Evolutionary conservation across 768 basidiomycete species (phyloP).

Genomic region (Hygrophoropsis aurantiaca): DNA sequence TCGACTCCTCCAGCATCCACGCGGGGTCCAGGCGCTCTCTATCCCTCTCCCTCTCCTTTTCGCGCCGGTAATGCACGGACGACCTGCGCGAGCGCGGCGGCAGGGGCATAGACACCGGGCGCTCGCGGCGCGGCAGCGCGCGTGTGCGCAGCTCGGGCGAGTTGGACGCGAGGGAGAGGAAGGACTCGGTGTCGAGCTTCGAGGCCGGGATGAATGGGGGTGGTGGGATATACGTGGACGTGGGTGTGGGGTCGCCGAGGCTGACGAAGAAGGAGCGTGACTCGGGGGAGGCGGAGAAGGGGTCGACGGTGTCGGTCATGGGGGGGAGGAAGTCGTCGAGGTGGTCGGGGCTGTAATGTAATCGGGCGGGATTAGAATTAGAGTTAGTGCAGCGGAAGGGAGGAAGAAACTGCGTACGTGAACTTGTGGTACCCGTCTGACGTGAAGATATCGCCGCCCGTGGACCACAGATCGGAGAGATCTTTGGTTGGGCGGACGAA

Average conservation of each 20-base stretch:
- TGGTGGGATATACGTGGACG: no score
- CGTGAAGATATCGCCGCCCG: slow-evolving; percentile 4
- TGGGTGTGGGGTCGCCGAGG: slow-evolving; percentile 29
- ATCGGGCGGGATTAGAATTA: background rate
- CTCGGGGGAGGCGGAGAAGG: slow-evolving; percentile 39
- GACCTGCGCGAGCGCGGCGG: slow-evolving; percentile 32
- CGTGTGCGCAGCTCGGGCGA: slow-evolving; percentile 26
- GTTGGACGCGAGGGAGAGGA: slow-evolving; percentile 39
- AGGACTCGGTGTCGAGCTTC: slow-evolving; percentile 37
- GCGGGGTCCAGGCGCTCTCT: slow-evolving; percentile 33
- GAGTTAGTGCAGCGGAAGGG: background rate
- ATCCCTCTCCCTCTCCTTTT: slow-evolving; percentile 21
- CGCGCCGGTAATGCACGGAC: slow-evolving; percentile 28
- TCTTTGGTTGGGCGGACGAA: slow-evolving; percentile 13
- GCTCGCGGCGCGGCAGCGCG: slow-evolving; percentile 21
- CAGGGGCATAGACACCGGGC: slow-evolving; percentile 31
- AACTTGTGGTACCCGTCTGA: slow-evolving; percentile 2
- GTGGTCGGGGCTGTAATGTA: slow-evolving; percentile 4
- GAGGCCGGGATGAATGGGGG: no score
- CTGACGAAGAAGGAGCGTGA: slow-evolving; percentile 48
- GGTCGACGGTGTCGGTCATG: slow-evolving; percentile 29
- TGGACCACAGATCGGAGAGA: slow-evolving; percentile 4
- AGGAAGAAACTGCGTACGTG: slow-evolving; percentile 7
- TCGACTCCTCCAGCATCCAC: slow-evolving; percentile 42
- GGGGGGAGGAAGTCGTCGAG: slow-evolving; percentile 1